Base-by-base conservation (phyloP, 345 rosid species). In the Gossypium rotundifolium region DNA sequence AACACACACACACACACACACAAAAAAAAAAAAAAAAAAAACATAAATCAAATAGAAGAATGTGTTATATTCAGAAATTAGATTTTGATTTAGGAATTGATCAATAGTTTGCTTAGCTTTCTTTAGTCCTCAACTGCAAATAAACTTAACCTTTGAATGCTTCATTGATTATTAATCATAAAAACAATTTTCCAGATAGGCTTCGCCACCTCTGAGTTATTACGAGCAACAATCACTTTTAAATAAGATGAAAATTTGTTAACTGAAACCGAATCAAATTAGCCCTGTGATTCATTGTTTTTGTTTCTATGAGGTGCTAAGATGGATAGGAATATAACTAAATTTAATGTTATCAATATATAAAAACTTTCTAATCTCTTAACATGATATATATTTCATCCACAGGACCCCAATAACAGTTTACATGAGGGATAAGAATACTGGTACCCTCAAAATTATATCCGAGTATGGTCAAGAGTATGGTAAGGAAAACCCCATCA, bases 401-500 rank as follows among this genome's bases (percentile, higher is more conserved):
- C 23, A 52, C 58, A 87, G 90, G 89, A 72, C 64, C 78, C 88
- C 94, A 45, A 86, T 86, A 73, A 74, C 88, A 25, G 94, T 90
- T 29, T 77, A 78, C 74, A 90, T 90, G 92, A 48, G 70, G 68
- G 90, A 84, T 2, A 85, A 70, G 72, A 79, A 68, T 51, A 60
- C 79, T 3, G 73, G 79, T 70, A 54, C 53, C 73, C 88, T 82
- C 55, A 88, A 84, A 79, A 72, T 77, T 48, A 82, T 90, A 69
- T 88, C 92, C 1, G 88, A 88, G 78, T 90, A 90, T 65, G 94
- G 94, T 63, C 89, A 74, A 74, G 88, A 86, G 70, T 88, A 90
- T 59, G 87, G 86, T 20, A 77, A 42, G 58, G 90, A 84, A 58
- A 78, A 84, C 76, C 89, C 94, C 11, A 73, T 88, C 9, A 79